These are phyloP conservation scores for Coniochaeta sp. DNA, from an alignment of 2,329 filamentous ascomycete species.

Conservation along the genomic window DNA sequence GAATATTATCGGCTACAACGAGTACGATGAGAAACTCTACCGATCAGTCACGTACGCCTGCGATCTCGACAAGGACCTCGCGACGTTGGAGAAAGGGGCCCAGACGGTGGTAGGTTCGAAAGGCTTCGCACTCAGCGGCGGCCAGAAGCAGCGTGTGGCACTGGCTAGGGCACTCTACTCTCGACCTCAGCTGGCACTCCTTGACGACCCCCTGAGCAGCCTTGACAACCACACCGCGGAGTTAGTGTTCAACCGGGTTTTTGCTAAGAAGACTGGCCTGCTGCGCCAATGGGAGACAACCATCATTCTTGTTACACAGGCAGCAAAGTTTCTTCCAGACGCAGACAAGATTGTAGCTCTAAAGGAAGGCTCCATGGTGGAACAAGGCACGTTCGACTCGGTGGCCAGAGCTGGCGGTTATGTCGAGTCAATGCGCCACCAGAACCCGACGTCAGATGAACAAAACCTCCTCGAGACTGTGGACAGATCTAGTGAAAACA, in stretches of 20 bases:
- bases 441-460: not conserved
- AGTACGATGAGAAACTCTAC: conserved; percentile 10
- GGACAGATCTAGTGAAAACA: not conserved
- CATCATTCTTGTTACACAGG: conserved; percentile 8
- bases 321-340: not conserved
- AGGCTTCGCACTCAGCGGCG: conserved; percentile 10
- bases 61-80: conserved; percentile 8
- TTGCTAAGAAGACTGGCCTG: conserved; percentile 1
- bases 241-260: conserved; percentile 3
- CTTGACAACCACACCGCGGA: conserved; percentile 11
- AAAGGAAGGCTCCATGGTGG: not conserved
- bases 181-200: conserved; percentile 10
- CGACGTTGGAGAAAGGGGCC: conserved; percentile 6
- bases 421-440: not conserved
- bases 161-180: conserved; percentile 17
- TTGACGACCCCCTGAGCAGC: conserved; percentile 17
- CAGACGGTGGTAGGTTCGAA: conserved; percentile 9
- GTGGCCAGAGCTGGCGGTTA: not conserved
- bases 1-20: conserved; percentile 9
- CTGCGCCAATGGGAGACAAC: conserved; percentile 6
- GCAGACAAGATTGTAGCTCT: not conserved
- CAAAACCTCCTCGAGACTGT: not conserved
- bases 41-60: conserved; percentile 4
- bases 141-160: conserved; percentile 13
- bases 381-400: not conserved